Evolutionary conservation across 805 yeast genomes (phyloP), one percentile per base, ranked within the genome.

Genomic region (Candida vartiovaarae): DNA sequence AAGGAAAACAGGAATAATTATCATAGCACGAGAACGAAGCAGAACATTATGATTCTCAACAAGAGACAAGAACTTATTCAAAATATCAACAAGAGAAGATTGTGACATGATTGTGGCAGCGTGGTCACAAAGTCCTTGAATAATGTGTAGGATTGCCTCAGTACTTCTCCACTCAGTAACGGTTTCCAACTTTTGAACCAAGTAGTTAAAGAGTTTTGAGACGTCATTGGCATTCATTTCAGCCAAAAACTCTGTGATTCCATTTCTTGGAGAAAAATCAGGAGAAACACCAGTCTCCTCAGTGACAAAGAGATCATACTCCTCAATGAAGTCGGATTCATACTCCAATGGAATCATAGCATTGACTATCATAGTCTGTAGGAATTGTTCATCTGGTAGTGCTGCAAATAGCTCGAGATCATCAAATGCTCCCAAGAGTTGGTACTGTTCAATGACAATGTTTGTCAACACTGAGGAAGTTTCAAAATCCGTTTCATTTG

Each of bases 211-310:
- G 27, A 49, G 38, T 5, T 38, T 31, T 2, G 47, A 42, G 7
- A 74, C 65, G 49, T 77, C 80, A 0, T 40, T 38, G 5, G 62
- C 65, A 32, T 72, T 67, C 32, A 80, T 52, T 23, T 77, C 80
- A 0, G 74, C 62, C 5, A 85, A 50, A 31, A 77, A 72, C 28
- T 82, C 87, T 27, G 69, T 67, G 1, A 81, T 65, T 0, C 84
- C 72, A 39, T 80, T 83, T 42, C 98, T 73, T 1, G 81, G 74
- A 2, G 73, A 61, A 8, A 63, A 62, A 5, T 74, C 75, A 0
- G 80, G 65, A 0, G 81, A 65, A 30, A 89, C 69, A 2, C 88
- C 96, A 2, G 86, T 71, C 44, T 85, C 89, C 32, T 78, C 82
- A 3, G 89, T 75, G 5, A 87, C 84, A 59, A 78, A 88, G 3